Percentiles rank a stretch among this genome's conserved stretches.
These are phyloP conservation scores for Acacia concinna DNA, from an alignment of 331 rosid genomes.

Conservation along the genomic window DNA sequence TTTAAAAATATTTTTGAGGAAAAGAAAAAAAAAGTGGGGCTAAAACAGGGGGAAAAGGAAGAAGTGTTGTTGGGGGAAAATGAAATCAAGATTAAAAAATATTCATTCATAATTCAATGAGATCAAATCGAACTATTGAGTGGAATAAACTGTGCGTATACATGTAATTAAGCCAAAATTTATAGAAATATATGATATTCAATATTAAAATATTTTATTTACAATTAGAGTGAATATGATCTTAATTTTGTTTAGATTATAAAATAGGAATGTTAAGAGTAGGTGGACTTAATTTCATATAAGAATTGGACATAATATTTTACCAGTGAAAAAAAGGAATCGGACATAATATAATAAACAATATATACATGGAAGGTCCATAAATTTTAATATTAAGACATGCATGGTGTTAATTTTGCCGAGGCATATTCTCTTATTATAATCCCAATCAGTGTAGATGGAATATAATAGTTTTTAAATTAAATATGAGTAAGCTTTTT, in stretches of 20 bases:
- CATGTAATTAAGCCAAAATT: neutral
- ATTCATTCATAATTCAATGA: neutral
- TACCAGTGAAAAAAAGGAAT: too few relatives aligned
- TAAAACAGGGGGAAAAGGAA: neutral
- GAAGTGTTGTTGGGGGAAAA: neutral
- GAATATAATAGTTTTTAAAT: too few relatives aligned
- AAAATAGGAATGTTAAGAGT: neutral
- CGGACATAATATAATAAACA: too few relatives aligned
- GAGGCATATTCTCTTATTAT: neutral
- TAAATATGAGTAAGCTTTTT: neutral
- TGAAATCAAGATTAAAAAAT: neutral
- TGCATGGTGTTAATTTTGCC: neutral
- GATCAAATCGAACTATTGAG: neutral
- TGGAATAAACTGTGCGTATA: neutral
- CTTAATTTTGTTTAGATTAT: neutral
- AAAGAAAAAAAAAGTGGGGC: neutral
- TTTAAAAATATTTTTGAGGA: too few relatives aligned
- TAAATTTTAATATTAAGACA: neutral
- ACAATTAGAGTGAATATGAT: neutral
- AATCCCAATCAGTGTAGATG: too few relatives aligned
- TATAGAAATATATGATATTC: neutral
- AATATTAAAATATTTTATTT: neutral
- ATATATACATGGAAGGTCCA: too few relatives aligned
- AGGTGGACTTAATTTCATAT: too few relatives aligned
- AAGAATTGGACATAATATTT: too few relatives aligned